phyloP scores from a whole-genome alignment of 805 yeast genomes.

The Myxozyma mucilagina region DNA sequence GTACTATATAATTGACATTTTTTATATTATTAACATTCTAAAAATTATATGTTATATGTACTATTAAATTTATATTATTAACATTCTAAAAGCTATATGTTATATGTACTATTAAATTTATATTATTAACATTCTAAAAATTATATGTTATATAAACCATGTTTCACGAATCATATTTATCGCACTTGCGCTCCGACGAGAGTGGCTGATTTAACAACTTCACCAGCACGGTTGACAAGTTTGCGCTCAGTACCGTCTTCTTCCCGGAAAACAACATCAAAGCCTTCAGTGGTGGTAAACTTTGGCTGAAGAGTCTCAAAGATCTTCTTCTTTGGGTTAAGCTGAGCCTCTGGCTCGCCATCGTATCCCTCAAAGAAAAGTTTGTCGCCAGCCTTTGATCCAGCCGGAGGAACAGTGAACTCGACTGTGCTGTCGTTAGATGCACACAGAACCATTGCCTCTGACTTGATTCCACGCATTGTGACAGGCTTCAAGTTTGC shows the following conservation, averaged over 20 bases:
- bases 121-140: too few relatives aligned
- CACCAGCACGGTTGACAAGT: slow-evolving; percentile 79
- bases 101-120: too few relatives aligned
- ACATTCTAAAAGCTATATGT: too few relatives aligned
- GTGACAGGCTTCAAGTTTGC: slow-evolving; percentile 97
- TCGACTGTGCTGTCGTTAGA: slow-evolving; percentile 66
- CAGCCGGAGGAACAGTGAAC: slow-evolving; percentile 92
- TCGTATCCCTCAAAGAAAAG: slow-evolving; percentile 90
- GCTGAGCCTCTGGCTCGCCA: slow-evolving; percentile 83
- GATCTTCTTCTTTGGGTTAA: slow-evolving; percentile 97
- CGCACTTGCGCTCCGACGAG: slow-evolving; percentile 78
- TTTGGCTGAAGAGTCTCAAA: slow-evolving; percentile 95
- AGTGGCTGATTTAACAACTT: slow-evolving; percentile 69
- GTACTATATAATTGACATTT: too few relatives aligned
- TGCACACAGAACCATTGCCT: slow-evolving; percentile 97
- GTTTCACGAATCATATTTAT: slow-evolving; percentile 42
- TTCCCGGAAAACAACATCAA: slow-evolving; percentile 77
- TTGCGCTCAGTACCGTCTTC: slow-evolving; percentile 56
- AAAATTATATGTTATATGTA: too few relatives aligned
- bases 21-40: too few relatives aligned
- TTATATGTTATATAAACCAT: too few relatives aligned
- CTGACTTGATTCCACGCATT: slow-evolving; percentile 95
- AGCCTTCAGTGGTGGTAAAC: slow-evolving; percentile 74
- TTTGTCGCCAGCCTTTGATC: slow-evolving; percentile 93
- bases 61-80: too few relatives aligned